phyloP scores from a whole-genome alignment of 352 stramenopile genomes.

The Phytophthora fragariaefolia region DNA sequence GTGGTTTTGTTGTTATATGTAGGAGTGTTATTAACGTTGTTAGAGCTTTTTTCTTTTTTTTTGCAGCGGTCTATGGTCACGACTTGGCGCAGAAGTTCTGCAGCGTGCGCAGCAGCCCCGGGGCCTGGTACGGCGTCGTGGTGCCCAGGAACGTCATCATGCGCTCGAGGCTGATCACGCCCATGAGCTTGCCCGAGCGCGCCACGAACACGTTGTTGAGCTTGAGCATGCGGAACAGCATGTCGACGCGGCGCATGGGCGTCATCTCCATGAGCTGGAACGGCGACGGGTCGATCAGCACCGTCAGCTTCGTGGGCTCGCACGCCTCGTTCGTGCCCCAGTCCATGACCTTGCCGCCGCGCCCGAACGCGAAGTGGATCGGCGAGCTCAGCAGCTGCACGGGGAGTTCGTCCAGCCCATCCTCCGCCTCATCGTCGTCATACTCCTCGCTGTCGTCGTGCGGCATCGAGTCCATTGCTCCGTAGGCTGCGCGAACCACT shows the following conservation, averaged over 20 bases:
- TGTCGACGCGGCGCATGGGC: slow-evolving; percentile 81
- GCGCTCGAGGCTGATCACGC: slow-evolving; percentile 76
- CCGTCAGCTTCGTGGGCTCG: slow-evolving; percentile 66
- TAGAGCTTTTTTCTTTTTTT: too few relatives aligned
- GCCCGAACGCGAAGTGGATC: slow-evolving; percentile 74
- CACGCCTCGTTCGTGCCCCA: slow-evolving; percentile 77
- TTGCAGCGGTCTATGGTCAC: background rate
- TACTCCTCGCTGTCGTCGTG: slow-evolving; percentile 17
- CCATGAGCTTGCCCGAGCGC: slow-evolving; percentile 77
- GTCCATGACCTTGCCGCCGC: slow-evolving; percentile 79
- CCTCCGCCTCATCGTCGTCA: slow-evolving; percentile 17
- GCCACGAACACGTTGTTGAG: slow-evolving; percentile 91
- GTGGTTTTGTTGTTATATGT: too few relatives aligned
- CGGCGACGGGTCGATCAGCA: slow-evolving; percentile 78
- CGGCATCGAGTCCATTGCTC: slow-evolving; percentile 27
- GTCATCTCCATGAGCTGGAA: slow-evolving; percentile 90
- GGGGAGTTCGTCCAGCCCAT: slow-evolving; percentile 25
- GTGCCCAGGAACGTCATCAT: slow-evolving; percentile 87
- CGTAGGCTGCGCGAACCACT: slow-evolving; percentile 28
- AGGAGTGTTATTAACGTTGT: too few relatives aligned
- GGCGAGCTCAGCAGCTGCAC: slow-evolving; percentile 51
- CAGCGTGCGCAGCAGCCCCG: slow-evolving; percentile 59
- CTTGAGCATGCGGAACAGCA: slow-evolving; percentile 91
- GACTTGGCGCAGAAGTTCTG: slow-evolving; percentile 33
- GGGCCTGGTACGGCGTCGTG: slow-evolving; percentile 65